Percentiles rank a stretch among this genome's conserved stretches.
These are phyloP conservation scores for Lactarius tabidus DNA, from an alignment of 768 basidiomycete species.

Conservation along the genomic window DNA sequence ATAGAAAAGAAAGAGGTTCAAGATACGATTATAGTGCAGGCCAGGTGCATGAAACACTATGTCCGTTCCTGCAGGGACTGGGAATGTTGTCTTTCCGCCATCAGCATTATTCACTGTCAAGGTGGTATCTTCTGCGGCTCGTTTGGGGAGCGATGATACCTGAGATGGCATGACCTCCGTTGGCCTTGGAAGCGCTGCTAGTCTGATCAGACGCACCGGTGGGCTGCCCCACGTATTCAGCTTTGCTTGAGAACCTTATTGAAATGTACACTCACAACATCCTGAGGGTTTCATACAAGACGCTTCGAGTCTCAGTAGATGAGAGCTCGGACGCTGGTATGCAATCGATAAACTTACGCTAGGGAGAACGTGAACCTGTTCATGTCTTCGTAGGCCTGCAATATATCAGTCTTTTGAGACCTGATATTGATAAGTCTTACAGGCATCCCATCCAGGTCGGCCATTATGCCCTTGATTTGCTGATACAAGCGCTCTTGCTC, in stretches of 20 bases:
- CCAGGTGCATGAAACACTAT: constrained; percentile 39
- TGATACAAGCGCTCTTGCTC: constrained; percentile 40
- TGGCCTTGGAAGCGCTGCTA: constrained; percentile 2
- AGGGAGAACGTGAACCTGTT: constrained; percentile 20
- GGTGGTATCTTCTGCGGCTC: constrained; percentile 43
- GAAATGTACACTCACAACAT: constrained; percentile 31
- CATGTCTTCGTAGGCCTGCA: constrained; percentile 29
- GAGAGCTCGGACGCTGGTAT: not conserved
- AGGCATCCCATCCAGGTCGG: constrained; percentile 29
- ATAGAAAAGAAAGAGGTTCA: no score
- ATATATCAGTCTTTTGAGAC: not conserved
- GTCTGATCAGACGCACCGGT: not conserved
- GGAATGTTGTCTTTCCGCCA: constrained; percentile 39
- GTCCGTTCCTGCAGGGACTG: constrained; percentile 41
- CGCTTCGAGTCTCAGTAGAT: constrained; percentile 30
- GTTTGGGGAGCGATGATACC: constrained; percentile 44
- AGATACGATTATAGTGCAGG: constrained; percentile 49
- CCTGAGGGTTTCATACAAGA: constrained; percentile 48
- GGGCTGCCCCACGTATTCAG: constrained; percentile 6
- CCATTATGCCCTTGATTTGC: constrained; percentile 35
- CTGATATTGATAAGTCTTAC: not conserved
- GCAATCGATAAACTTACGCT: constrained; percentile 17
- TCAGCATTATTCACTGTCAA: constrained; percentile 33
- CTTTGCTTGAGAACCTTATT: not conserved
- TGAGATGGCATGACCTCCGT: constrained; percentile 30